These are phyloP conservation scores for Chlamydomonas sphaeroides DNA, from an alignment of 139 green algal genomes.

Conservation along the genomic window DNA sequence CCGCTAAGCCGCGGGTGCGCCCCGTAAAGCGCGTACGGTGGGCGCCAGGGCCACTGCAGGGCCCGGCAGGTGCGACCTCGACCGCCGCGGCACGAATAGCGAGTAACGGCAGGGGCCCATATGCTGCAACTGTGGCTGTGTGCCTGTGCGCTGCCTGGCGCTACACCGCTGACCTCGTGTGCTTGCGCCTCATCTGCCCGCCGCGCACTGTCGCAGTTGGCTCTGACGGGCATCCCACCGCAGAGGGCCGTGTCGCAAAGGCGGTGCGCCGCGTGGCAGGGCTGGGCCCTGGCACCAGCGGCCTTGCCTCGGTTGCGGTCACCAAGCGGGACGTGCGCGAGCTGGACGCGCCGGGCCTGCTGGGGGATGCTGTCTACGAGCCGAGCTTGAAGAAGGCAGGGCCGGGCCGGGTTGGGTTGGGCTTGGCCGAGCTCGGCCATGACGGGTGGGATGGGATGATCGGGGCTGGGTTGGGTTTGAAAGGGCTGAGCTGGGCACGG, in stretches of 20 bases:
- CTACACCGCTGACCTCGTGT: no score
- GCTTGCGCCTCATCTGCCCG: no score
- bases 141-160: no score
- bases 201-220: not conserved
- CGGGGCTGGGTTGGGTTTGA: no score
- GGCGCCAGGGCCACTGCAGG: slow-evolving; percentile 35
- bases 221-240: slow-evolving; percentile 41
- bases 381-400: slow-evolving; percentile 2
- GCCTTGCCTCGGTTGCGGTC: no score
- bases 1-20: not conserved
- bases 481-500: no score
- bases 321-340: slow-evolving; percentile 32
- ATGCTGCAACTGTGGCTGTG: no score
- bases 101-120: no score
- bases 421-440: no score
- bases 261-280: slow-evolving; percentile 40
- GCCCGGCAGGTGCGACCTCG: slow-evolving; percentile 3
- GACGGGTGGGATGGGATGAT: no score
- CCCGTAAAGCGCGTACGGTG: slow-evolving; percentile 28
- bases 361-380: slow-evolving; percentile 10
- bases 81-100: no score
- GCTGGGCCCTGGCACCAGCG: not conserved
- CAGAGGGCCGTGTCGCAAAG: slow-evolving; percentile 30
- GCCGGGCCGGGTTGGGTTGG: not conserved
- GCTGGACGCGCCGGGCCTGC: slow-evolving; percentile 45